Evolutionary conservation across 2,329 filamentous ascomycete species (phyloP), one percentile per base, ranked within the genome.

Genomic region (Diaporthe sp.): DNA sequence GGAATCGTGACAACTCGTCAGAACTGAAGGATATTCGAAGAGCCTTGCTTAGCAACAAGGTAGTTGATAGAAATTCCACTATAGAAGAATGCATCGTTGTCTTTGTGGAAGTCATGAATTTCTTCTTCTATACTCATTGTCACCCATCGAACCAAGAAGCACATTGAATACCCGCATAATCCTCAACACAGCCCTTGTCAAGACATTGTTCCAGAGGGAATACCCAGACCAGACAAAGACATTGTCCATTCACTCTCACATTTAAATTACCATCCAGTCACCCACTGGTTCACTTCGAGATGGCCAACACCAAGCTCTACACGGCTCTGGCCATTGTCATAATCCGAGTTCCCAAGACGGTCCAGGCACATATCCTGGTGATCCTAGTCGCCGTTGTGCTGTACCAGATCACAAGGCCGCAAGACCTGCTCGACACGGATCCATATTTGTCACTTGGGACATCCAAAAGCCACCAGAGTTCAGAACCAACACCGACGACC

Each of bases 341-440:
- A 28, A 7, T 17, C 17, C 15, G 8, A 4, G 19, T 17, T 6
- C 19, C 6, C 5, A 25, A 13, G 17, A 8, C 9, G 15, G 8
- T 13, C 15, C 8, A 2, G 3, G 5, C 0, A n/a, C 2, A 13
- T 3, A 47, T 47, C 1, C 17, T n/a, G 15, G 40, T 30, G 9
- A 22, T 42, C 15, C 30, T 61, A 12, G 3, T 45, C 17, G 22
- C 3, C 12, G 1, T 40, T 22, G 5, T 15, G 3, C 6, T 17
- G 13, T 22, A 35, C 17, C 28, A 57, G 3, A 19, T 33, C 54
- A 19, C 10, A 8, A 33, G 19, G 15, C 28, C 15, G 25, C 17
- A 30, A 30, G 30, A 9, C 3, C 8, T 17, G 1, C 25, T 60
- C 5, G 33, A 60, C 8, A 1, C 19, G 4, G n/a, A 42, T 15